Conservation (phyloP, 208 protist species). For the Leishmania martiniquensis region DNA sequence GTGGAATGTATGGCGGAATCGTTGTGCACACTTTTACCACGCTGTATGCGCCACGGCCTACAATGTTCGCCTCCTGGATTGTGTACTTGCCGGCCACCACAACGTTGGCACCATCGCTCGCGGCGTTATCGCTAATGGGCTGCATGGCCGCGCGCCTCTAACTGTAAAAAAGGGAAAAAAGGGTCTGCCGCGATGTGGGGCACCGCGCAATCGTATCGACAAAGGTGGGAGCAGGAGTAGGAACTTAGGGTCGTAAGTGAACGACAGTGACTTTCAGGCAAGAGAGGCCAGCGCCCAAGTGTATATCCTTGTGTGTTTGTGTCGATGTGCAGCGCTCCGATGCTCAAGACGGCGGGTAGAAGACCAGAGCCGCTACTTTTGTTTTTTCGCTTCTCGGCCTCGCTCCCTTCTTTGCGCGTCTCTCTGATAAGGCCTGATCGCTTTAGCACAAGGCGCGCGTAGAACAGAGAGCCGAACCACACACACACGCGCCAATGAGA, state of each 20-base stretch:
- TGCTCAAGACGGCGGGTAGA: background rate
- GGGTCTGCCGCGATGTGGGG: background rate
- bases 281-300: background rate
- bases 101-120: slow-evolving; percentile 19
- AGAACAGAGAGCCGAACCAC: background rate
- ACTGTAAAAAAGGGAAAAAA: slow-evolving; percentile 1
- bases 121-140: slow-evolving; percentile 8
- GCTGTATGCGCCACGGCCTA: slow-evolving; percentile 88
- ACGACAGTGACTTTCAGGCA: slow-evolving; percentile 1
- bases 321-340: background rate
- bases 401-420: background rate
- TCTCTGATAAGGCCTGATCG: background rate
- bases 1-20: slow-evolving; percentile 71
- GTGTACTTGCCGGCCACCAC: slow-evolving; percentile 79
- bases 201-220: background rate
- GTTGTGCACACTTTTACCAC: slow-evolving; percentile 86
- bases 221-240: slow-evolving; percentile 10
- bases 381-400: no score
- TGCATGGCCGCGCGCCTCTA: slow-evolving; percentile 8
- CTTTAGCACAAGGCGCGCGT: background rate
- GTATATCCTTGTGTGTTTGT: background rate
- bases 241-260: slow-evolving; percentile 6
- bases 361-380: background rate
- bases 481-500: background rate
- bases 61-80: slow-evolving; percentile 78